These are phyloP conservation scores for Endocalyx cinctus DNA, from an alignment of 2,329 filamentous ascomycete species.

Conservation along the genomic window DNA sequence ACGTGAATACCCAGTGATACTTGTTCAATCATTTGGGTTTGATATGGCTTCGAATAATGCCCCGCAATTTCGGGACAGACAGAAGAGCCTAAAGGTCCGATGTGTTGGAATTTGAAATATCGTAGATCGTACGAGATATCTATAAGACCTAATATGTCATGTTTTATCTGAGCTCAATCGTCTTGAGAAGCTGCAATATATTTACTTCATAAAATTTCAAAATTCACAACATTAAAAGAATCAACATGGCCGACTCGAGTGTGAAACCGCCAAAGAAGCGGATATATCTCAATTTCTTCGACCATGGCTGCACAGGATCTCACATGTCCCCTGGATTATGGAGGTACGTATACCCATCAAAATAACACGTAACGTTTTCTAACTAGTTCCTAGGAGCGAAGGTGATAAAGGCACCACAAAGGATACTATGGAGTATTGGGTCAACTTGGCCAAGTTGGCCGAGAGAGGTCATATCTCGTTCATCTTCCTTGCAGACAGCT, in stretches of 20 bases:
- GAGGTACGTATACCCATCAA: conserved; percentile 2
- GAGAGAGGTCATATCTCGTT: conserved; percentile 42
- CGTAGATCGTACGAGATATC: no score
- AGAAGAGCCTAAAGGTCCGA: no score
- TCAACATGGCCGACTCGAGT: background rate
- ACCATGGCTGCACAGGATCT: conserved; percentile 9
- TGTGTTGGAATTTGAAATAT: no score
- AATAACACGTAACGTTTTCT: background rate
- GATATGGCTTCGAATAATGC: no score
- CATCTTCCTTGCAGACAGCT: conserved; percentile 43
- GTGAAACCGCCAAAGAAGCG: conserved; percentile 1
- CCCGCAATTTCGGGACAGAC: no score
- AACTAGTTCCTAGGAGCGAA: conserved; percentile 1
- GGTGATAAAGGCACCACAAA: conserved; percentile 7
- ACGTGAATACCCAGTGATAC: no score
- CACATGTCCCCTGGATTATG: conserved; percentile 9
- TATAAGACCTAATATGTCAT: no score
- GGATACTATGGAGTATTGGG: conserved; percentile 37
- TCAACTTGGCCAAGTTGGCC: conserved; percentile 41
- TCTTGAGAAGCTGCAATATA: no score
- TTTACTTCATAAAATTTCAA: no score
- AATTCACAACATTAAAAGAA: no score
- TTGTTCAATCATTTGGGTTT: no score
- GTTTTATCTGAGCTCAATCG: no score
- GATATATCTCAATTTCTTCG: conserved; percentile 10